Conservation (phyloP, 1,284 basidiomycete genomes). For the Moesziomyces sp. region DNA sequence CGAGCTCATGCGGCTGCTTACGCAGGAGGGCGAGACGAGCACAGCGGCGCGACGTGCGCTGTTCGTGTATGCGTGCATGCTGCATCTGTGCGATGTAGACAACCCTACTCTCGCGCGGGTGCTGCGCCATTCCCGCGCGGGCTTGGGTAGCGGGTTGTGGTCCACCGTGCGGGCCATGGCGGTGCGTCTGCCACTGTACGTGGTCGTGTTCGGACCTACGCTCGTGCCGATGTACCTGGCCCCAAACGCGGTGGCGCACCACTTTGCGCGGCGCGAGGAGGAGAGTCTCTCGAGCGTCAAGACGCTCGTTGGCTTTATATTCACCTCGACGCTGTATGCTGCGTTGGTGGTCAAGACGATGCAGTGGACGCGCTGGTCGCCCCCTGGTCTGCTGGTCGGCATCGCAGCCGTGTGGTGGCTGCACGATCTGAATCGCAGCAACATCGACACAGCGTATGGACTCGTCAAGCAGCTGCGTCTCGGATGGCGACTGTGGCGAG, state of each 20-base stretch:
- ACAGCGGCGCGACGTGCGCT: slow-evolving; percentile 13
- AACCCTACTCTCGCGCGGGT: slow-evolving; percentile 15
- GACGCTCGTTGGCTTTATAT: slow-evolving; percentile 32
- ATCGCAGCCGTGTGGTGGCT: slow-evolving; percentile 28
- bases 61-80: slow-evolving; percentile 23
- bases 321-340: slow-evolving; percentile 21
- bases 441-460: slow-evolving; percentile 25
- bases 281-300: slow-evolving; percentile 43
- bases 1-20: slow-evolving; percentile 17
- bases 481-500: slow-evolving; percentile 17
- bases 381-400: slow-evolving; percentile 29
- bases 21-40: slow-evolving; percentile 11
- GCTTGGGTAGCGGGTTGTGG: neutral
- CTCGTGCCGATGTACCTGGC: slow-evolving; percentile 39
- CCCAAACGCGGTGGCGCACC: slow-evolving; percentile 25
- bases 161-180: slow-evolving; percentile 12
- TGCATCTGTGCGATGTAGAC: slow-evolving; percentile 23
- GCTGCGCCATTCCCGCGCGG: neutral
- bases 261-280: slow-evolving; percentile 40
- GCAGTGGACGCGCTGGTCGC: slow-evolving; percentile 25
- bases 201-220: slow-evolving; percentile 23
- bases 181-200: slow-evolving; percentile 25
- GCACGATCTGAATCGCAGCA: slow-evolving; percentile 26
- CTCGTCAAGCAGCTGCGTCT: slow-evolving; percentile 28
- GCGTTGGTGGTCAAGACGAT: slow-evolving; percentile 25